Percentiles rank a stretch among this genome's conserved stretches.
These are phyloP conservation scores for Alternaria alternata DNA, from an alignment of 2,329 filamentous ascomycete species.

Conservation along the genomic window DNA sequence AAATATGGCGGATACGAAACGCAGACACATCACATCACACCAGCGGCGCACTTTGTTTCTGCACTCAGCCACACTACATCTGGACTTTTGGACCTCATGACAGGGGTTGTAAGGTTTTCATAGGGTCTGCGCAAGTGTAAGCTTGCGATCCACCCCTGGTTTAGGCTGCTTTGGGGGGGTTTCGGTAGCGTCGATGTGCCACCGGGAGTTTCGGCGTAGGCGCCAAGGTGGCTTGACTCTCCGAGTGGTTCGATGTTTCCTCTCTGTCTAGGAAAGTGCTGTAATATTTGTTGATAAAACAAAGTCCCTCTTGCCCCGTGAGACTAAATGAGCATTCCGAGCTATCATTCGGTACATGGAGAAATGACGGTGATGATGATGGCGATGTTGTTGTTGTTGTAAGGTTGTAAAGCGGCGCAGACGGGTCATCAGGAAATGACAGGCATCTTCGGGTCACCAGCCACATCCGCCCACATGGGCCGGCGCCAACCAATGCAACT, in stretches of 20 bases:
- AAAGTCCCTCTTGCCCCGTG: not conserved
- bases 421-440: not conserved
- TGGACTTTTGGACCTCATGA: conserved; percentile 18
- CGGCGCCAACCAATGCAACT: conserved; percentile 6
- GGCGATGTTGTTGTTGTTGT: not conserved
- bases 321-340: no score
- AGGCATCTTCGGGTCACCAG: conserved; percentile 8
- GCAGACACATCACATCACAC: conserved; percentile 1
- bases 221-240: conserved; percentile 2
- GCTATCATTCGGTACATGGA: no score
- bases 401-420: not conserved
- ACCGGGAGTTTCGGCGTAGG: conserved; percentile 1
- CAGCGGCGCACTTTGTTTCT: not conserved
- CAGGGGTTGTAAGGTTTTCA: not conserved
- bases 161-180: conserved; percentile 15
- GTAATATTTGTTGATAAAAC: no score
- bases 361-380: not conserved
- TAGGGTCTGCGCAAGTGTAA: not conserved
- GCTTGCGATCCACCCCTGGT: conserved; percentile 15
- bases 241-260: not conserved
- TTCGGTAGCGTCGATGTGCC: conserved; percentile 9
- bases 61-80: conserved; percentile 27
- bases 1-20: conserved; percentile 1
- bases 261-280: no score
- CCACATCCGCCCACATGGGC: conserved; percentile 10